Base-by-base conservation (phyloP, 805 yeast species). In the Hyphopichia homilentoma region DNA sequence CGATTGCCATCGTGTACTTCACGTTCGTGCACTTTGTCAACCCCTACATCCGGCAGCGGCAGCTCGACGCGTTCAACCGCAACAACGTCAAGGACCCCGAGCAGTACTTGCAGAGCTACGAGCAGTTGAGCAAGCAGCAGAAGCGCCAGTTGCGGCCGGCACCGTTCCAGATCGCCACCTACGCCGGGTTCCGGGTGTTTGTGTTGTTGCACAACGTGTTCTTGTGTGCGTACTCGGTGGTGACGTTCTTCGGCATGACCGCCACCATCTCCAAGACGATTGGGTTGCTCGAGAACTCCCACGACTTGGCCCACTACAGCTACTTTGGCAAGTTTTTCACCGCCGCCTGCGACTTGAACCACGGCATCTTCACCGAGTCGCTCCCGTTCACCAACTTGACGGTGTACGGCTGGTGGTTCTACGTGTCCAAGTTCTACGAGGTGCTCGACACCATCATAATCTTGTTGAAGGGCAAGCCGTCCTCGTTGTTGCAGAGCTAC, bases 211-310 rank as follows among this genome's bases (percentile, higher is more conserved):
- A 81, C 57, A 81, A 81, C 50, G 43, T 77, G 15, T 68, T 73
- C 27, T 68, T 81, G 22, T 80, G 86, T 50, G 59, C 61, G n/a
- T 81, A 79, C 57, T 79, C 85, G 3, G 69, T 71, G 19, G 80
- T 85, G 85, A 79, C 87, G 6, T 79, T 79, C 40, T 29, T 75
- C 15, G 84, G 85, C n/a, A 79, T 81, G 79, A 54, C 71, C 17
- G 47, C 59, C 13, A 64, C 81, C 7, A 72, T 81, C 46, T 53
- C 61, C 36, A 52, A 57, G 29, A 66, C 73, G 37, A 53, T 59
- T 45, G 42, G 47, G 32, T 41, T 47, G 21, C 39, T 54, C 40
- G 43, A 43, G 34, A 40, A 36, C 3, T 35, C 19, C 15, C 34
- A 27, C 30, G 38, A 39, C 30, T 34, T 38, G 35, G 30, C 36